Conservation (phyloP, 176 grass and related monocot species). For the Tillandsia leiboldiana region DNA sequence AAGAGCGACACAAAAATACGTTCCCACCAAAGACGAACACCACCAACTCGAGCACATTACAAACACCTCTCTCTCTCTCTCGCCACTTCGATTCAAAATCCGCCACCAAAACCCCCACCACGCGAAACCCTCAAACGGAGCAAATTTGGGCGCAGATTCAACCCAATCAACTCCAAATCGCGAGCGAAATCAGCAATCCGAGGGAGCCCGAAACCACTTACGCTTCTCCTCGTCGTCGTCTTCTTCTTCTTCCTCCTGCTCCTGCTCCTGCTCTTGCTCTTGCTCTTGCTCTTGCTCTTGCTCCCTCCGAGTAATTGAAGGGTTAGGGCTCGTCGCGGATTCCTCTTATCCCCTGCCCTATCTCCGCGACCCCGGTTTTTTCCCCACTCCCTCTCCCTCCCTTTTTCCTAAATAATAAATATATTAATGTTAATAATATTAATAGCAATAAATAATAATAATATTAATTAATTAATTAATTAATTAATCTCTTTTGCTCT, state of each 20-base stretch:
- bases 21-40: neutral
- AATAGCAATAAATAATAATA: neutral
- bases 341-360: neutral
- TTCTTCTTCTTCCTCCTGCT: slow-evolving; percentile 11
- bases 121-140: neutral
- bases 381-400: neutral
- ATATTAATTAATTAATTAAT: neutral
- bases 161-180: neutral
- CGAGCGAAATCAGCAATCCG: neutral
- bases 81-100: too few species aligned
- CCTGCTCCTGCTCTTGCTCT: neutral
- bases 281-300: neutral
- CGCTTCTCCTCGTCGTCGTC: slow-evolving; percentile 6
- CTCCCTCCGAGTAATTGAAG: slow-evolving; percentile 9
- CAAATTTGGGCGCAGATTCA: neutral
- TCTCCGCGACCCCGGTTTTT: neutral
- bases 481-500: slow-evolving; percentile 20
- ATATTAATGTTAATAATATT: slow-evolving; percentile 1
- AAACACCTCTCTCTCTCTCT: too few species aligned
- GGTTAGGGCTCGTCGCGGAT: slow-evolving; percentile 35
- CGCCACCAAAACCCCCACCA: neutral
- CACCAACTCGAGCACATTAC: neutral
- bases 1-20: neutral
- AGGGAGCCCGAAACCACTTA: neutral
- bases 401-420: slow-evolving; percentile 1